Percentiles rank a stretch among this genome's conserved stretches.
These are phyloP conservation scores for Amanita exitialis DNA, from an alignment of 768 basidiomycete species.

Conservation along the genomic window DNA sequence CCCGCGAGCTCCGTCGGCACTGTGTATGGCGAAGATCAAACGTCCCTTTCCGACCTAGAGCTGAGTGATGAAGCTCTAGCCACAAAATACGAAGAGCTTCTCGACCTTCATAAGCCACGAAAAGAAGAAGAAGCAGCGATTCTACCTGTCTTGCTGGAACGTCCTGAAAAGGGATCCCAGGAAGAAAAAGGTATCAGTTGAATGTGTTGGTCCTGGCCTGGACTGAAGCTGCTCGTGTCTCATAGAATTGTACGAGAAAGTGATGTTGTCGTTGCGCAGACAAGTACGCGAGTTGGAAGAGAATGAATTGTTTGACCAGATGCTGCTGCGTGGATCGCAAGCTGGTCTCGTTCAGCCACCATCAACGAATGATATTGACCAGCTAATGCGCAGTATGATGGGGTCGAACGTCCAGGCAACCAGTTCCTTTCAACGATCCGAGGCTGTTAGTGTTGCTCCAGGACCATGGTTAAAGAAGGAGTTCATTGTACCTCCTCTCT, in stretches of 20 bases:
- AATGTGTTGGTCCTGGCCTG: not conserved
- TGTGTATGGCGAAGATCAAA: constrained; percentile 33
- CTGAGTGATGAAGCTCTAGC: constrained; percentile 30
- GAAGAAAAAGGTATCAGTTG: constrained; percentile 27
- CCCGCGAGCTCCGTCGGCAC: constrained; percentile 45
- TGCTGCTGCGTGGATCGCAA: constrained; percentile 34
- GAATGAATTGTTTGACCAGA: constrained; percentile 38
- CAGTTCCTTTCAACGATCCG: not conserved
- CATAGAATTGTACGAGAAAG: constrained; percentile 23
- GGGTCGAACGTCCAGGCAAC: constrained; percentile 10
- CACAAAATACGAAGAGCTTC: constrained; percentile 28
- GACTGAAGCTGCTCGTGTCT: not conserved
- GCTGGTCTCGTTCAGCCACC: constrained; percentile 32
- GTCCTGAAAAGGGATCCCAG: constrained; percentile 15
- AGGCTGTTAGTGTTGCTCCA: not conserved
- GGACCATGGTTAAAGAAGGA: constrained; percentile 5
- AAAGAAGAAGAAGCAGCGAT: constrained; percentile 32
- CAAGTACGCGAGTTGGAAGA: constrained; percentile 33
- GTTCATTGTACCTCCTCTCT: not conserved
- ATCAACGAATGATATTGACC: constrained; percentile 35
- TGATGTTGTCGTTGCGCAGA: constrained; percentile 24
- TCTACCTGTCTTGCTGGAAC: constrained; percentile 25
- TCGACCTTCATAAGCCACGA: constrained; percentile 25
- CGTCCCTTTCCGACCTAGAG: constrained; percentile 35
- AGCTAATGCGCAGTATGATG: constrained; percentile 47